Evolutionary conservation across 805 yeast genomes (phyloP), one percentile per base, ranked within the genome.

Genomic region (Starmerella roubikii): DNA sequence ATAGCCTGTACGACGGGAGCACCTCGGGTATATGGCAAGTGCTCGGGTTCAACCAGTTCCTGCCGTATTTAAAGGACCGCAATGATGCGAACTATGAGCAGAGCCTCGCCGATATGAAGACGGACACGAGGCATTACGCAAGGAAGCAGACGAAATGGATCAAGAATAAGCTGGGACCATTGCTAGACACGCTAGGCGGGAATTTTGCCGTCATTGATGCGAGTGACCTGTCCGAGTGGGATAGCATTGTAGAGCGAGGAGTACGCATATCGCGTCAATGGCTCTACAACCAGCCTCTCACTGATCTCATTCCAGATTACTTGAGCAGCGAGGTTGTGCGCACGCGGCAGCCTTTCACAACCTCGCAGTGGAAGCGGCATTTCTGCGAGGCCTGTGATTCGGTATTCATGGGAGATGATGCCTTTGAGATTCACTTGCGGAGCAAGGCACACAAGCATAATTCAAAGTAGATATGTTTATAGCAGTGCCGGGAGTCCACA

Each of bases 81-180:
- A 30, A 34, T 1, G 21, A 12, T 2, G 38, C 22, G 13, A 23
- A 24, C 18, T 29, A 37, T 32, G 37, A 12, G 2, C 44, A 45
- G 15, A 49, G 52, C 3, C 41, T 54, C 7, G 55, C 50, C 0
- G 41, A 46, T 0, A 91, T 91, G 97, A 86, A 88, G 54, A 60
- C 72, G 0, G 66, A 78, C 30, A 91, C 98, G 0, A 61, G 94
- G 39, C 80, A 78, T 52, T 91, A 91, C 57, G 94, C 97, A 1
- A 77, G 76, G 45, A 70, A 71, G 45, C 98, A 91, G 55, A 75
- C 84, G 11, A 85, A 84, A 55, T 91, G 97, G 96, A 85, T 91
- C 45, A 68, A 69, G 35, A 81, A 78, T 48, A 64, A 74, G 42
- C 58, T 91, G 12, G 66, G 76, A 0, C 72, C 75, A 0, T 85